These are phyloP conservation scores for Cunninghamia lanceolata DNA, from an alignment of 75 land plant genomes.

Conservation along the genomic window DNA sequence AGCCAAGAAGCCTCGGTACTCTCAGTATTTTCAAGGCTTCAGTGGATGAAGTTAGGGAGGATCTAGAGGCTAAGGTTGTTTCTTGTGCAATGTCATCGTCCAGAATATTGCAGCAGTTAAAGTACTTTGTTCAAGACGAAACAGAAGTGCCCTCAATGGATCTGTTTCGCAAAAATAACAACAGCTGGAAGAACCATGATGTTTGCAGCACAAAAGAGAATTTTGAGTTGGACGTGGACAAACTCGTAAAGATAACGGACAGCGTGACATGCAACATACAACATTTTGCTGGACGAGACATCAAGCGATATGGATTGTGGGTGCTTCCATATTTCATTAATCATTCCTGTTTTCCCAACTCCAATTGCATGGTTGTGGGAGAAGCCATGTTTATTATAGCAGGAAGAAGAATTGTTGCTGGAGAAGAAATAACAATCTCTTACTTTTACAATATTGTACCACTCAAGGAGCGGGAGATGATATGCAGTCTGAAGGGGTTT, in stretches of 20 bases:
- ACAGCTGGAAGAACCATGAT: too few species aligned
- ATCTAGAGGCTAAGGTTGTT: too few species aligned
- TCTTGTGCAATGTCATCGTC: too few species aligned
- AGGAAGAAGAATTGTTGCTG: not conserved
- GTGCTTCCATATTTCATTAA: conserved; percentile 4
- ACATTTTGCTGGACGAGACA: not conserved
- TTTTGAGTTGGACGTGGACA: not conserved
- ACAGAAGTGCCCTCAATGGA: not conserved
- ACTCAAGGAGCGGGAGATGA: not conserved
- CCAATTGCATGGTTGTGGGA: conserved; percentile 4
- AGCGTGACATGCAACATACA: not conserved
- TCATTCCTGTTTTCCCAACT: conserved; percentile 15
- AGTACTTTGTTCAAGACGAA: too few species aligned
- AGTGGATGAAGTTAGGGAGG: too few species aligned
- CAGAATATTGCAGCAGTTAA: too few species aligned
- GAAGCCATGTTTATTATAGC: conserved; percentile 17
- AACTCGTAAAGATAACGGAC: too few species aligned
- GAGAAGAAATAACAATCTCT: conserved; percentile 18
- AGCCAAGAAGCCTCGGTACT: too few species aligned
- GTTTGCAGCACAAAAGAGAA: not conserved
- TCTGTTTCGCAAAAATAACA: not conserved
- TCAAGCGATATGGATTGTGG: not conserved
- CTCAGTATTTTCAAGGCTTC: not conserved
- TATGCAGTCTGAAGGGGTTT: not conserved
- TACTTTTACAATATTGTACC: not conserved